Conservation (phyloP, 2,329 filamentous ascomycete species). For the Venturiaceae sp. region DNA sequence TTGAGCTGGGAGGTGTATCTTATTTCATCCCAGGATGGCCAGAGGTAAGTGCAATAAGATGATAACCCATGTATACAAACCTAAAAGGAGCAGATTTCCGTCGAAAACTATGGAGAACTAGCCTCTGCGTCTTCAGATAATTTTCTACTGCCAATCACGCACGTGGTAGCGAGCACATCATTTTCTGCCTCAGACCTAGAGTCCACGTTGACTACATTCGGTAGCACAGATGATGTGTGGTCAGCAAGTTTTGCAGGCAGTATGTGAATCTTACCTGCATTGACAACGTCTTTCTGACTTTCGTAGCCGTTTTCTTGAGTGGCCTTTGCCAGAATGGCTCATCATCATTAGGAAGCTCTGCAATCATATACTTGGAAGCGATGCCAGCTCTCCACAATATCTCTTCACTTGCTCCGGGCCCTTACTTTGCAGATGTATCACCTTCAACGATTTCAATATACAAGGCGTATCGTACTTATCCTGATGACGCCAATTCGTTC, state of each 20-base stretch:
- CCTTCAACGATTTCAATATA: constrained; percentile 34
- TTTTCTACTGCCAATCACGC: neutral
- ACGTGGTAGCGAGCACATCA: neutral
- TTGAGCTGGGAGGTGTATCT: neutral
- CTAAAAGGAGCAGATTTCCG: neutral
- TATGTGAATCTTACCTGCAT: no score
- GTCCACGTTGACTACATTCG: neutral
- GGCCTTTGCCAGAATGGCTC: neutral
- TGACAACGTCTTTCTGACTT: neutral
- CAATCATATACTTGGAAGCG: neutral
- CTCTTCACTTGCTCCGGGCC: constrained; percentile 18
- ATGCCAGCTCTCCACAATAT: constrained; percentile 12
- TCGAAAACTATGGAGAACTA: neutral
- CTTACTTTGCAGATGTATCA: constrained; percentile 41
- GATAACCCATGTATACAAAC: no score
- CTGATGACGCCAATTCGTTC: constrained; percentile 40
- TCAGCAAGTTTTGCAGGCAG: neutral
- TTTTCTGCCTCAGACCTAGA: neutral
- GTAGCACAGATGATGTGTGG: neutral
- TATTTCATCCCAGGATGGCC: neutral
- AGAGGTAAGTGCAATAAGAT: neutral
- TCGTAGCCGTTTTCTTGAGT: no score
- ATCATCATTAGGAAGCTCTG: neutral
- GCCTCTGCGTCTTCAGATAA: neutral
- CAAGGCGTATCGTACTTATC: constrained; percentile 40